Base-by-base conservation (phyloP, 768 basidiomycete genomes). In the Phaeotremella skinneri region DNA sequence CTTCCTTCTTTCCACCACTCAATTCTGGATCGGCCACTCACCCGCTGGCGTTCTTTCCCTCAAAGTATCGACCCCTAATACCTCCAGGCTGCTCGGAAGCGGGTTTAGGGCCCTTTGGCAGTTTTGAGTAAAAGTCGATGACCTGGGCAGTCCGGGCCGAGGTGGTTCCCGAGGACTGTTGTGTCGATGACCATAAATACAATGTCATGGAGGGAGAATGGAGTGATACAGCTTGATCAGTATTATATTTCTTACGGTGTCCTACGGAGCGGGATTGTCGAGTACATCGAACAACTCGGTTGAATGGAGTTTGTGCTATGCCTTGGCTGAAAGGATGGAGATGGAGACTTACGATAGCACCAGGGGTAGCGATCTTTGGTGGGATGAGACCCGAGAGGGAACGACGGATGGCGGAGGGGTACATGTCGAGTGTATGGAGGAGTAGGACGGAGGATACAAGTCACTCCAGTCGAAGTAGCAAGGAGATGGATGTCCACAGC, bases 41-140 rank as follows among this genome's bases (percentile, higher is more conserved):
- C 75, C 73, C 75, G 64, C 72, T 75, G 30, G 90, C 92, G 77
- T 90, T 94, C 79, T 85, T 85, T 63, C 90, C 92, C 66, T 82
- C 85, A 78, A 92, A 91, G 79, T 82, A 90, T 45, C 86, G 81
- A 45, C 78, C 88, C 78, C 89, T 88, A 71, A 94, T 80, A 21
- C 91, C 89, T 21, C 74, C 58, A 74, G 79, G 55, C 79, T 79
- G 53, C 82, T 70, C 80, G 20, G 85, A 80, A 37, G 81, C 74
- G 17, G 89, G 81, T 32, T 85, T 83, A 39, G 84, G 81, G 47
- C 93, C 93, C 78, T 97, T 97, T 65, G 92, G 94, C 50, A 98
- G 84, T 79, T 91, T 93, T 60, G 89, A 91, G 82, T 98, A 98
- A 80, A 96, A 97, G 67, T 90, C 85, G 64, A 96, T 91, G 74